phyloP scores from a whole-genome alignment of 2,329 filamentous ascomycete genomes.

The Xylariaceae sp. region DNA sequence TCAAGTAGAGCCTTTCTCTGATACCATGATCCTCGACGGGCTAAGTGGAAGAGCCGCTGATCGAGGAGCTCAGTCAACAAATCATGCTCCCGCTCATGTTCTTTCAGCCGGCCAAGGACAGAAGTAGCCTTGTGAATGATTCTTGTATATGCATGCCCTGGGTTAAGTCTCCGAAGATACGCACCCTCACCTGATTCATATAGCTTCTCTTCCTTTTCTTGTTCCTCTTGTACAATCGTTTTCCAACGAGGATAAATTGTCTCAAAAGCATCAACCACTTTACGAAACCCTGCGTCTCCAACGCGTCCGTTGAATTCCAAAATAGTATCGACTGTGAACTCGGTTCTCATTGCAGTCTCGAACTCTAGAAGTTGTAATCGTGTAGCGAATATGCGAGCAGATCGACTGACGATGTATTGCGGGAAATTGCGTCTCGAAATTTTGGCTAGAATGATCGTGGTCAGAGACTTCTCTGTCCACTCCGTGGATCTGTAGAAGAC shows the following conservation, averaged over 20 bases:
- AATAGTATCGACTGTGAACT: conserved; percentile 75
- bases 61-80: conserved; percentile 70
- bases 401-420: conserved; percentile 83
- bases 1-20: conserved; percentile 91
- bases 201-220: conserved; percentile 68
- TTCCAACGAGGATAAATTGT: conserved; percentile 79
- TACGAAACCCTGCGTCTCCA: conserved; percentile 59
- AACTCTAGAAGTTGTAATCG: conserved; percentile 77
- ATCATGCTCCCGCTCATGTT: conserved; percentile 71
- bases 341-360: conserved; percentile 77
- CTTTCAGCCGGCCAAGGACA: conserved; percentile 76
- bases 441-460: conserved; percentile 88
- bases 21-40: conserved; percentile 87
- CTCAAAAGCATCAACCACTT: conserved; percentile 69
- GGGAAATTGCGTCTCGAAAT: conserved; percentile 87
- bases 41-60: conserved; percentile 80
- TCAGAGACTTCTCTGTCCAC: conserved; percentile 96
- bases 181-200: conserved; percentile 82
- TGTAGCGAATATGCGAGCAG: conserved; percentile 81
- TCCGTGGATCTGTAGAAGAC: conserved; percentile 95
- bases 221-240: conserved; percentile 66
- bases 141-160: conserved; percentile 88
- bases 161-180: conserved; percentile 84
- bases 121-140: conserved; percentile 85
- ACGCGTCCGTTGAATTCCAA: conserved; percentile 75